Conservation (phyloP, 225 moss, liverwort and hornwort genomes). For the Pleurozium schreberi region DNA sequence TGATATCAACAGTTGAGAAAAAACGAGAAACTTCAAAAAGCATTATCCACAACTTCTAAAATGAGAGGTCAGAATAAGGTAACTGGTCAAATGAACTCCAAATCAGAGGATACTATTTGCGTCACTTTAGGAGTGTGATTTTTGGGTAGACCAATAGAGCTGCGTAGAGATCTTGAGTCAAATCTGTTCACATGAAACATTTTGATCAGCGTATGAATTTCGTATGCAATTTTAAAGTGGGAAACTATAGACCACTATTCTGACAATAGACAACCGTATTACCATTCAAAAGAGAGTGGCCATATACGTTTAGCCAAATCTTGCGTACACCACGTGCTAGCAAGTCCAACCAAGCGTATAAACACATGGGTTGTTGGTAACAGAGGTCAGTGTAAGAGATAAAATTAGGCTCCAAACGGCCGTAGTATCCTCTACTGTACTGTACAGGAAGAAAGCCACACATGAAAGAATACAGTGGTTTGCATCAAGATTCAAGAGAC, state of each 20-base stretch:
- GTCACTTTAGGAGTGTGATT: not conserved
- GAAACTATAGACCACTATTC: not conserved
- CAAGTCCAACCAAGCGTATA: not conserved
- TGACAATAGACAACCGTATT: not conserved
- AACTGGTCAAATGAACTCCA: not conserved
- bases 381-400: not conserved
- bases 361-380: not conserved
- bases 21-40: not conserved
- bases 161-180: not conserved
- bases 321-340: not conserved
- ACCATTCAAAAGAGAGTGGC: not conserved
- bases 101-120: not conserved
- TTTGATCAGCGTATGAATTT: not conserved
- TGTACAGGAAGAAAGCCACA: not conserved
- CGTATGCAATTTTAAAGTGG: not conserved
- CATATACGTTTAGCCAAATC: not conserved
- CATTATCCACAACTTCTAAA: not conserved
- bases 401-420: not conserved
- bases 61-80: not conserved
- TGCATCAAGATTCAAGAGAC: not conserved
- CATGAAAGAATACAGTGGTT: not conserved
- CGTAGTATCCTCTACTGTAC: not conserved
- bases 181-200: not conserved
- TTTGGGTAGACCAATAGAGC: not conserved
- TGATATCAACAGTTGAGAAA: not conserved